Evolutionary conservation across 768 basidiomycete species (phyloP).

Genomic region (Leucocoprinus birnbaumii): DNA sequence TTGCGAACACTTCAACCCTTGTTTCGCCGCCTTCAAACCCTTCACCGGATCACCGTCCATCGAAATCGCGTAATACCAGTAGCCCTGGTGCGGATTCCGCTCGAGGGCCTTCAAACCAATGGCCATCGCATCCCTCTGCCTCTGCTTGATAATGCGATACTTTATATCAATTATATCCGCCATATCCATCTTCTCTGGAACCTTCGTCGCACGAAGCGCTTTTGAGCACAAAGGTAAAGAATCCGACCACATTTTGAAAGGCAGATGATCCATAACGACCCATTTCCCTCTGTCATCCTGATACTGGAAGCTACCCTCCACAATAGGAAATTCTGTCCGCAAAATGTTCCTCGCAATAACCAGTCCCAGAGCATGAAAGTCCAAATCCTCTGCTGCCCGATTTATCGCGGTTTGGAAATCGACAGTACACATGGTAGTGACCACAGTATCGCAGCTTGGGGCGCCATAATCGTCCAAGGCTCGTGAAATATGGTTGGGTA

Average conservation of each 20-base stretch:
- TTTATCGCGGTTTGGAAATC: conserved; percentile 57
- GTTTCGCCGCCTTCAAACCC: conserved; percentile 62
- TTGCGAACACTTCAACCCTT: conserved; percentile 57
- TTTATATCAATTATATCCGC: conserved; percentile 64
- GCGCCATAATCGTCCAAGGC: no score
- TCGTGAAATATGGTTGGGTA: no score
- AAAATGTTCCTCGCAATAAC: conserved; percentile 47
- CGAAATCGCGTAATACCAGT: conserved; percentile 62
- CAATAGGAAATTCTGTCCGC: conserved; percentile 57
- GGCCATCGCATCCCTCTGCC: conserved; percentile 44
- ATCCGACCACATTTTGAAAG: conserved; percentile 58
- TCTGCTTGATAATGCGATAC: conserved; percentile 45
- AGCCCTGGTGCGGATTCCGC: conserved; percentile 57
- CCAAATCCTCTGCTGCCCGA: conserved; percentile 38
- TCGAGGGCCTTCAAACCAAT: conserved; percentile 44
- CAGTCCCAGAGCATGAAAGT: conserved; percentile 51
- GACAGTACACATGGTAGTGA: conserved; percentile 34
- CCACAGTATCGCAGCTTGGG: conserved; percentile 39
- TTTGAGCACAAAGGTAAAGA: conserved; percentile 58
- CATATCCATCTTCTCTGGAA: conserved; percentile 18
- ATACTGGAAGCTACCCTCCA: conserved; percentile 52
- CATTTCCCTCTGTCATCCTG: conserved; percentile 37
- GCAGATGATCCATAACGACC: conserved; percentile 33
- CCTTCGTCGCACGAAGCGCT: conserved; percentile 42
- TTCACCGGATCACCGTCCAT: conserved; percentile 43